A percentile compares a stretch with the other conserved stretches of the same genome.
Evolutionary conservation across 2,329 filamentous ascomycete genomes (phyloP).

Genomic region (Penicillium nordicum): DNA sequence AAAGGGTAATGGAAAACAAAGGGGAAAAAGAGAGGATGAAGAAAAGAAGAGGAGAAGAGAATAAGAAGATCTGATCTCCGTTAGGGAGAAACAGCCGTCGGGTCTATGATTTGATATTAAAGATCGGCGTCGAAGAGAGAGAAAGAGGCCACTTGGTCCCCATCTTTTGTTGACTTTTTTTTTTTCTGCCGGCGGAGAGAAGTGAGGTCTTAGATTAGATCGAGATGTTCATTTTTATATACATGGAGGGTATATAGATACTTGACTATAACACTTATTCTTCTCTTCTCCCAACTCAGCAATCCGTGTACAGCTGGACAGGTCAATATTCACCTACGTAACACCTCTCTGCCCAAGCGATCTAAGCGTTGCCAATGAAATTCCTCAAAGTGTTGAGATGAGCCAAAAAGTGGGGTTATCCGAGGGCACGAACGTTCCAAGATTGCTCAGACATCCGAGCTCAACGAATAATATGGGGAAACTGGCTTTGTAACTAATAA

Average conservation of each 20-base stretch:
- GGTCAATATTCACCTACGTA: not conserved
- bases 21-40: not conserved
- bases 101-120: not conserved
- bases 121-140: conserved; percentile 5
- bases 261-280: not conserved
- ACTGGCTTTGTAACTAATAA: not conserved
- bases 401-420: conserved; percentile 19
- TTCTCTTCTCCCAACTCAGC: not conserved
- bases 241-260: too few species aligned
- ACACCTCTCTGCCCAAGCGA: not conserved
- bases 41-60: not conserved
- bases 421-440: conserved; percentile 8
- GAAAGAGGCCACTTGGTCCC: conserved; percentile 9
- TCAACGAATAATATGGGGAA: not conserved
- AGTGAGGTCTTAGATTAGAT: not conserved
- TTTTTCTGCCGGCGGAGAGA: conserved; percentile 11
- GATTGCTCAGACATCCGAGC: too few species aligned
- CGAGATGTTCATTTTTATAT: not conserved
- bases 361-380: conserved; percentile 15
- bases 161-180: conserved; percentile 4
- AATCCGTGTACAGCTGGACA: conserved; percentile 8
- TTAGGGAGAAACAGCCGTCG: not conserved
- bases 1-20: not conserved
- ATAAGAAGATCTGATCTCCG: not conserved
- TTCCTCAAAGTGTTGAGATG: conserved; percentile 9